phyloP scores from a whole-genome alignment of 768 basidiomycete species.

The Chalciporus sphaerocephalus region DNA sequence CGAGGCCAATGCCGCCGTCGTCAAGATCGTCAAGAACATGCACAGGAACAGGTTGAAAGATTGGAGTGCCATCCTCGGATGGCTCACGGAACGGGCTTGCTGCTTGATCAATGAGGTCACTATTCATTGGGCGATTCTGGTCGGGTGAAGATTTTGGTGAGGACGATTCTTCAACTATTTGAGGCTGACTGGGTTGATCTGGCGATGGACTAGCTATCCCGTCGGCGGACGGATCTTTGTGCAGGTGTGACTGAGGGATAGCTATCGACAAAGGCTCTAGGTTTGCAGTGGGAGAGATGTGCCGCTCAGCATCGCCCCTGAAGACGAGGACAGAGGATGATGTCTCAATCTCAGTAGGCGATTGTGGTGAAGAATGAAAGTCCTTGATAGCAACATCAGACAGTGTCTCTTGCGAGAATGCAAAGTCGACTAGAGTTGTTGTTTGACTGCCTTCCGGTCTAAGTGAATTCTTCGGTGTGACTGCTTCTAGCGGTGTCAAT shows the following conservation, averaged over 20 bases:
- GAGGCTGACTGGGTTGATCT: neutral
- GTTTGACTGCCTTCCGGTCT: neutral
- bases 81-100: neutral
- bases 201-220: neutral
- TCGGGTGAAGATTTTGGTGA: neutral
- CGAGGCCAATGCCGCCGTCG: neutral
- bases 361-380: neutral
- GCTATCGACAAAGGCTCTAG: neutral
- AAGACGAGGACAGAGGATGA: neutral
- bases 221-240: neutral
- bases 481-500: neutral
- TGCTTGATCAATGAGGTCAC: neutral
- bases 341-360: neutral
- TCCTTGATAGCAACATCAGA: neutral
- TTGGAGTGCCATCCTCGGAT: neutral
- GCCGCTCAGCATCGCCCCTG: slow-evolving; percentile 2
- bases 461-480: neutral
- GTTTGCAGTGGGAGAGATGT: neutral
- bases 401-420: slow-evolving; percentile 4
- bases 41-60: neutral
- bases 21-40: neutral
- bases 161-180: neutral
- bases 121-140: neutral
- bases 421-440: neutral
- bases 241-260: neutral